Base-by-base conservation (phyloP, 257 asterid genomes). In the Nicotiana tomentosiformis region DNA sequence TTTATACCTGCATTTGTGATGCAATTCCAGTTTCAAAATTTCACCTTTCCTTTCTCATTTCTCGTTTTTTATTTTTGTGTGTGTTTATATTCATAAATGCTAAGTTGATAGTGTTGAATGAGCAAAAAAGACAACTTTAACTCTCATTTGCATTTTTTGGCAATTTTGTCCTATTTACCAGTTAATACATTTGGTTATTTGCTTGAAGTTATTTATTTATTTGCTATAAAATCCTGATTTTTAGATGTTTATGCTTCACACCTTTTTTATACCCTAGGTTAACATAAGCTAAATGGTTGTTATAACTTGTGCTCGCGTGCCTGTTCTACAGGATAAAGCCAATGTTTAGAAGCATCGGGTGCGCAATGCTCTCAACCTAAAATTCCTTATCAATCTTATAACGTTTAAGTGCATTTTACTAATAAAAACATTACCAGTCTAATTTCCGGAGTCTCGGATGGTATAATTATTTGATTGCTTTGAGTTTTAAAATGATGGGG, bases 381-480 rank as follows among this genome's bases (percentile, higher is more conserved):
- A 43, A 43, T 43, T 43, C 11, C 51, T 43, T 43, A 8, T 20
- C 5, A 14, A 3, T 53, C 58, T 53, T 12, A 12, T 46, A 14
- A 3, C 61, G 23, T 49, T 35, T 3, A 33, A 49, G n/a, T 49
- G 79, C 64, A 49, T 15, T 10, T 2, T 49, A 26, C 29, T 74
- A 12, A 74, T 74, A 8, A 26, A 74, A 74, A 49, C 39, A 12
- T 74, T 51, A 51, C 43, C 29, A 26, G 43, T 74, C 60, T 72
- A 72, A 26, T 43, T 72, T 46, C 60, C 33, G 26, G 37, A 70
- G 62, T 46, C 39, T 72, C 64, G 49, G 26, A 26, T 53, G 58
- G 18, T 53, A 53, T 30, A 61, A 46, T 30, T 10, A 39, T 37
- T 46, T 82, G 82, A 79, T 85, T 80, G 83, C 33, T 82, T 66